Base-by-base conservation (phyloP, 2,329 filamentous ascomycete species). In the Ophiostoma perfectum region DNA sequence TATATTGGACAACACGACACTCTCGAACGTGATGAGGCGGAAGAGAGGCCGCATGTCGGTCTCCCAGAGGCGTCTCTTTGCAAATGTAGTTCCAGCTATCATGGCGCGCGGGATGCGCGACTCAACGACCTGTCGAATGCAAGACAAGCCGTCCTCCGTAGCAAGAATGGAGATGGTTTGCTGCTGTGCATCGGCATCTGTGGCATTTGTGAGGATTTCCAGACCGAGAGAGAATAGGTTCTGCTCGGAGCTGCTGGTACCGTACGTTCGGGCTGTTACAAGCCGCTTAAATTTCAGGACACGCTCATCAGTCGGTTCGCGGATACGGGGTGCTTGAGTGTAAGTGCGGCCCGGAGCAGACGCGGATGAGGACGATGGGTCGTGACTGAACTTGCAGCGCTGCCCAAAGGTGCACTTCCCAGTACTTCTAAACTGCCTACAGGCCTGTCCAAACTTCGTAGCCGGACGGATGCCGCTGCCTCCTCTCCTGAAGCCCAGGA, bases 1-100 rank as follows among this genome's bases (percentile, higher is more conserved):
- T 0, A 80, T 73, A 11, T 77, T 75, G 7, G 78, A 81, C 63
- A 78, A 75, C 1, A 76, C 69, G 6, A 79, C 75, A 4, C 73
- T 72, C 3, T 73, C 67, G 39, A 81, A 78, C 1, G 76, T 78
- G 12, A 80, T 68, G 6, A 80, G 62, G 6, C 72, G 69, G 45
- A 81, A 78, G 1, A 81, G 58, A 4, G 66, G 68, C 4, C 66
- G 18, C 9, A 70, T 41, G 14, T 70, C 60, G 9, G n/a, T 49
- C 2, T 68, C 52, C 70, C 70, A 71, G 1, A 66, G 3, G 8
- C 39, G 70, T 7, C 8, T 2, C 39, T 64, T 69, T n/a, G 45
- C 68, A 5, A n/a, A 44, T 5, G 42, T 66, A 5, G 42, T 52
- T 1, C 36, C n/a, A 7, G n/a, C 4, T 11, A 27, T 18, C 49